Base-by-base conservation (phyloP, 805 yeast species). In the Kluyveromyces dobzhanskii region DNA sequence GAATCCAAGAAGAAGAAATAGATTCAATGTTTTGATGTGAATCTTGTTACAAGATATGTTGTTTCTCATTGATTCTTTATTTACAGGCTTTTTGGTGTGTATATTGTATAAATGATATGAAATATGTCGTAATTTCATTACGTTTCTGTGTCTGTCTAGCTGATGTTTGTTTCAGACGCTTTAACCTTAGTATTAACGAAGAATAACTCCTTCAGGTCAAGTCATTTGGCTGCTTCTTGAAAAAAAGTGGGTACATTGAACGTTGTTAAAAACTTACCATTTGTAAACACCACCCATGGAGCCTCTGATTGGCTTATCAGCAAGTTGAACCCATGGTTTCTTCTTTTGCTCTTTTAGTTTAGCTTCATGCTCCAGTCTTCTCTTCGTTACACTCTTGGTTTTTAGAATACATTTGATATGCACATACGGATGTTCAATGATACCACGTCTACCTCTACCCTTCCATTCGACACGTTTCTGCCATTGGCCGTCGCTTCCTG, bases 391-490 rank as follows among this genome's bases (percentile, higher is more conserved):
- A 16, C 53, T 48, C 33, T 75, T 70, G 4, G 85, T 73, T 57
- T 78, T 81, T 42, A 90, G 67, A 42, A 90, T 70, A 32, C 85
- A 84, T 64, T 81, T 77, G 24, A 88, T 76, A 61, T 90, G 95
- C 38, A 86, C 78, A 57, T 74, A 82, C 44, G 83, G 77, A 54
- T 85, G 92, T 24, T 70, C 72, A 37, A 83, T 72, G 41, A 84
- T 63, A 57, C 97, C 97, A 16, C 75, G 70, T 61, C 95, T 76
- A 47, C 96, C 96, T 66, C 97, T 78, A 47, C 92, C 95, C 66
- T 86, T 87, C 56, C 73, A 70, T 50, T 90, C 96, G 8, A 78
- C 61, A 58, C 92, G 73, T 59, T 76, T 80, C 21, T 56, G 52
- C 79, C 82, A 77, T 37, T 63, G 54, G 16, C 95, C 95, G 60